A percentile compares a stretch with the other conserved stretches of the same genome.
Conservation (phyloP, 2,329 filamentous ascomycete species). For the Nigrospora sphaerica region DNA sequence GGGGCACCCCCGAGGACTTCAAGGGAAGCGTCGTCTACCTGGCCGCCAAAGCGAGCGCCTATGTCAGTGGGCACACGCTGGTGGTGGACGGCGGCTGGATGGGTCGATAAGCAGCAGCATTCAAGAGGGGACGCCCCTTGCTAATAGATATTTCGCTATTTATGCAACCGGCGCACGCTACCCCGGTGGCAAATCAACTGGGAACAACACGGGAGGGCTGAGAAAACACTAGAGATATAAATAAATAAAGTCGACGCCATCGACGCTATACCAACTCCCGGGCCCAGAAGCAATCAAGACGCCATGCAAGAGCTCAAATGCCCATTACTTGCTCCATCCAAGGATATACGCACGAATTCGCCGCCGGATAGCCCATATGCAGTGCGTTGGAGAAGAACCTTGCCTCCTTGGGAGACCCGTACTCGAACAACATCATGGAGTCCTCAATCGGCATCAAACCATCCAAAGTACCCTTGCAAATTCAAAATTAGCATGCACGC, state of each 20-base stretch:
- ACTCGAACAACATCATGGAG: conserved; percentile 55
- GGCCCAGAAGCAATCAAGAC: background rate
- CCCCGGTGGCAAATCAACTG: too few relatives aligned
- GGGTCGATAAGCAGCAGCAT: conserved; percentile 18
- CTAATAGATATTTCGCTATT: too few relatives aligned
- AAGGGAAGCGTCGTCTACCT: conserved; percentile 42
- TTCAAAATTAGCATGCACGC: background rate
- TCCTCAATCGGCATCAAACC: conserved; percentile 64
- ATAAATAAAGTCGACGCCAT: background rate
- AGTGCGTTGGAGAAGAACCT: conserved; percentile 54
- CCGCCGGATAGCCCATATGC: conserved; percentile 63
- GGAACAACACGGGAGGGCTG: too few relatives aligned
- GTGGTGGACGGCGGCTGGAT: conserved; percentile 47
- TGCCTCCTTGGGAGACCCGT: conserved; percentile 59
- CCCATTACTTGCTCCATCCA: conserved; percentile 53
- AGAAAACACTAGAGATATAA: background rate
- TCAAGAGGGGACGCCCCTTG: background rate
- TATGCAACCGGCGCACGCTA: too few relatives aligned
- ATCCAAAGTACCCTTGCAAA: conserved; percentile 47
- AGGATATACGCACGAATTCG: conserved; percentile 49
- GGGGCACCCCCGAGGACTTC: conserved; percentile 42
- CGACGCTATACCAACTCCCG: background rate
- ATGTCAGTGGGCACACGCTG: conserved; percentile 43
- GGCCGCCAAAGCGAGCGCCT: conserved; percentile 38
- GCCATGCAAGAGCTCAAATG: background rate